Conservation (phyloP, 1,284 basidiomycete species). For the Apiotrichum sp. region DNA sequence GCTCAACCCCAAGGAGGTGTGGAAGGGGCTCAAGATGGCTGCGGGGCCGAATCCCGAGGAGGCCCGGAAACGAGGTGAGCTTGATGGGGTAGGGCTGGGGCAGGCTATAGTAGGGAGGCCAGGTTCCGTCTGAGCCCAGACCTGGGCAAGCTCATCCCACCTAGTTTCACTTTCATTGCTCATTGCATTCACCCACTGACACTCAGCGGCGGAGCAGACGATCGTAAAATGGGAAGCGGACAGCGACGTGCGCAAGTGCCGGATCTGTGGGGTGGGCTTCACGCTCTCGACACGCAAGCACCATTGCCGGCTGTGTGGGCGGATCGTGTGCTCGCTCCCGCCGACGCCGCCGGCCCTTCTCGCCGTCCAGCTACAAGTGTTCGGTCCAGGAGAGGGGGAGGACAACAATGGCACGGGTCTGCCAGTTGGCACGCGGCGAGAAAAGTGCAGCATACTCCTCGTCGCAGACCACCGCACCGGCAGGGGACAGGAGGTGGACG, state of each 20-base stretch:
- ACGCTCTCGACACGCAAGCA: conserved; percentile 89
- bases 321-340: conserved; percentile 86
- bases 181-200: neutral
- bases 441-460: conserved; percentile 69
- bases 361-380: conserved; percentile 40
- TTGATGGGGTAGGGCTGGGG: no score
- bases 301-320: conserved; percentile 90
- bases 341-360: conserved; percentile 56
- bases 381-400: conserved; percentile 22
- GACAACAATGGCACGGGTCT: conserved; percentile 9
- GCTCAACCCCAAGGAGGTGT: conserved; percentile 42
- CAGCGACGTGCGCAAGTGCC: conserved; percentile 65
- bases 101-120: no score
- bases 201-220: conserved; percentile 70
- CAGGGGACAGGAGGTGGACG: conserved; percentile 73
- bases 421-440: conserved; percentile 53
- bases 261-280: conserved; percentile 78
- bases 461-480: conserved; percentile 69
- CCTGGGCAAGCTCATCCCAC: no score
- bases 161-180: no score
- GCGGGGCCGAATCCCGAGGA: conserved; percentile 54
- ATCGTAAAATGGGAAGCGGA: conserved; percentile 97
- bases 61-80: conserved; percentile 38
- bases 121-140: no score
- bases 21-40: conserved; percentile 54